Evolutionary conservation across 2,329 filamentous ascomycete species (phyloP).

Genomic region (Colletotrichum echinochloae): DNA sequence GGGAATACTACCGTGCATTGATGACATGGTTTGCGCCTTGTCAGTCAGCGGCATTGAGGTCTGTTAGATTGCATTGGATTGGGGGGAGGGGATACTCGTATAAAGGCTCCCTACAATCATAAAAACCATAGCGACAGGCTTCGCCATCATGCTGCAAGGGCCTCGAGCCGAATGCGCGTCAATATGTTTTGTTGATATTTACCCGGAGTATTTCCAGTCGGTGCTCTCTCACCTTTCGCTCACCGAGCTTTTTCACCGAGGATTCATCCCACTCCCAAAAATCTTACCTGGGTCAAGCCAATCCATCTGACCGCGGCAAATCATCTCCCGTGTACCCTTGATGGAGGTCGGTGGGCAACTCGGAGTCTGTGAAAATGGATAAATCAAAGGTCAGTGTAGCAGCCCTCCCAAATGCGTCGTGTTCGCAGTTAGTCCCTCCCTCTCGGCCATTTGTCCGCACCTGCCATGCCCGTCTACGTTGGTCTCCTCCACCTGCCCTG

Average conservation of each 20-base stretch:
- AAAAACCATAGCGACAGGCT: too few relatives aligned
- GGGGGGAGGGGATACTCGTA: not conserved
- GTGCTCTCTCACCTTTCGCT: not conserved
- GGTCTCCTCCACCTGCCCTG: not conserved
- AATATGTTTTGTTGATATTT: not conserved
- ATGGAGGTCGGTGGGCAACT: constrained; percentile 16
- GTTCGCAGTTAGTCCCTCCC: not conserved
- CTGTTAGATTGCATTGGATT: not conserved
- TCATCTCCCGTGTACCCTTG: not conserved
- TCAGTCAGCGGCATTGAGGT: not conserved
- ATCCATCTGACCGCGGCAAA: not conserved
- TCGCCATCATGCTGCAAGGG: not conserved
- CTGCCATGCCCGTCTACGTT: not conserved
- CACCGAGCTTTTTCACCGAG: constrained; percentile 36
- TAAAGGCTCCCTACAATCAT: too few relatives aligned
- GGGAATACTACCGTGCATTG: not conserved
- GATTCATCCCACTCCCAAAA: constrained; percentile 4
- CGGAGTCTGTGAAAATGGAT: constrained; percentile 29
- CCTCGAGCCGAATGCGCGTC: not conserved
- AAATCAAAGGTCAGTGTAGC: constrained; percentile 26
- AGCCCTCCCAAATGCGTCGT: not conserved
- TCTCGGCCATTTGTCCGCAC: not conserved
- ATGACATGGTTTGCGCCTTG: not conserved
- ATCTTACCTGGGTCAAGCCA: constrained; percentile 1
- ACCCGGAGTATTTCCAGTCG: constrained; percentile 29